phyloP scores from a whole-genome alignment of 2,329 filamentous ascomycete species.

The Alternaria hordeiaustralica region DNA sequence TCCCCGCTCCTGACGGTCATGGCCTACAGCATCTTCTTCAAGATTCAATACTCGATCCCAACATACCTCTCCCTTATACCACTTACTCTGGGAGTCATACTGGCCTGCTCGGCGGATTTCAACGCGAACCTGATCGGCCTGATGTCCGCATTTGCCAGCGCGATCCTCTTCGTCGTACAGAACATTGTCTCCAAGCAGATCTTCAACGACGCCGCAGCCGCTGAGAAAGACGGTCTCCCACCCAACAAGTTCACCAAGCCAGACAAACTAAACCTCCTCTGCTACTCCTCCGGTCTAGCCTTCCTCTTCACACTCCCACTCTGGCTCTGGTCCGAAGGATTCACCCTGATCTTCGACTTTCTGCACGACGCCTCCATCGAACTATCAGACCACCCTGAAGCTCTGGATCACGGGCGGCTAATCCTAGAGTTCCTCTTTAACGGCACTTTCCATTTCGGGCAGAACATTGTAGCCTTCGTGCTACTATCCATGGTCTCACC shows the following conservation, averaged over 20 bases:
- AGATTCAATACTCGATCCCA: constrained; percentile 83
- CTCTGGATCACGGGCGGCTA: constrained; percentile 67
- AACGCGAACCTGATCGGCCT: constrained; percentile 90
- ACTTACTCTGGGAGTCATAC: constrained; percentile 90
- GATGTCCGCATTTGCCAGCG: constrained; percentile 84
- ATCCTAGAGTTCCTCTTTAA: constrained; percentile 94
- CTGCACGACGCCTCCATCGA: constrained; percentile 80
- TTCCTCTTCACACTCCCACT: constrained; percentile 88
- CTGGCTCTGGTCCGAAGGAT: constrained; percentile 91
- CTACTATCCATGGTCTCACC: constrained; percentile 92
- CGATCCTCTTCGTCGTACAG: constrained; percentile 93
- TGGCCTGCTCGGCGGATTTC: constrained; percentile 93
- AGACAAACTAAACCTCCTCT: constrained; percentile 95
- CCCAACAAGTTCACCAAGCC: constrained; percentile 73
- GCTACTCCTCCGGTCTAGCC: constrained; percentile 94
- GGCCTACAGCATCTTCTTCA: constrained; percentile 87
- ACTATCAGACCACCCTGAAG: constrained; percentile 76
- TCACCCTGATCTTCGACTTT: constrained; percentile 77
- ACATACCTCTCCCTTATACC: constrained; percentile 82
- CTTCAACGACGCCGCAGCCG: constrained; percentile 90
- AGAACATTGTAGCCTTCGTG: constrained; percentile 94
- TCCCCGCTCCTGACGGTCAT: constrained; percentile 94
- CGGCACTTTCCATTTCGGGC: constrained; percentile 92
- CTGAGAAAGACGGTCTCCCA: constrained; percentile 73
- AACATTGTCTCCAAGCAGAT: constrained; percentile 98